Base-by-base conservation (phyloP, 768 basidiomycete genomes). In the Mycena kentingensis region DNA sequence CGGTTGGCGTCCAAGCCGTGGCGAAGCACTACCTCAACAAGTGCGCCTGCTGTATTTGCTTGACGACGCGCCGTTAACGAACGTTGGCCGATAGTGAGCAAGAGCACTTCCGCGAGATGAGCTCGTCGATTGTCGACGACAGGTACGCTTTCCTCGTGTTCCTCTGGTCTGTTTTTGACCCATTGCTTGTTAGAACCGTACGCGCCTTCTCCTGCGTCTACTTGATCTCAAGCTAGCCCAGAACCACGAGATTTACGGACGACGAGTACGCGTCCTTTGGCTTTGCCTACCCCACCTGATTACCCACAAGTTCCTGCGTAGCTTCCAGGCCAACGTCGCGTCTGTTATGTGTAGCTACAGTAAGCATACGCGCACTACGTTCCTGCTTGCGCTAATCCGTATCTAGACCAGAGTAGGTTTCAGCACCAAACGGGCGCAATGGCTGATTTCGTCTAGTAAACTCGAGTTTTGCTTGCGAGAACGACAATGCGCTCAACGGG, bases 381-480 rank as follows among this genome's bases (percentile, higher is more conserved):
- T n/a, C n/a, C n/a, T n/a, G n/a, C n/a, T n/a, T n/a, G n/a, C n/a
- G n/a, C n/a, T n/a, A n/a, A n/a, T n/a, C n/a, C n/a, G n/a, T n/a
- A n/a, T n/a, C n/a, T n/a, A n/a, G 65, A 66, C 32, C 63, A 63
- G 43, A 63, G 64, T 66, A 11, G 39, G 57, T 48, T 8, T n/a
- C 12, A 4, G 18, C 4, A 22, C 12, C 24, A 10, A 6, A 22
- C 29, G 27, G 3, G 38, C 26, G 5, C 15, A 18, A 21, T 32
- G 25, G 43, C 19, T n/a, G 1, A n/a, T 3, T 18, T 31, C 21
- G 28, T 13, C 4, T 27, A 71, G 70, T 84, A 65, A 84, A 84
- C 46, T 70, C 80, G 10, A 82, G 79, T 4, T 85, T 73, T 51
- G 80, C 86, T 0, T 86, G 85, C 61, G 83, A 87, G 63, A 85